Percentiles rank a stretch among this genome's conserved stretches.
phyloP scores from a whole-genome alignment of 2,329 filamentous ascomycete genomes.

The Beauveria bassiana region DNA sequence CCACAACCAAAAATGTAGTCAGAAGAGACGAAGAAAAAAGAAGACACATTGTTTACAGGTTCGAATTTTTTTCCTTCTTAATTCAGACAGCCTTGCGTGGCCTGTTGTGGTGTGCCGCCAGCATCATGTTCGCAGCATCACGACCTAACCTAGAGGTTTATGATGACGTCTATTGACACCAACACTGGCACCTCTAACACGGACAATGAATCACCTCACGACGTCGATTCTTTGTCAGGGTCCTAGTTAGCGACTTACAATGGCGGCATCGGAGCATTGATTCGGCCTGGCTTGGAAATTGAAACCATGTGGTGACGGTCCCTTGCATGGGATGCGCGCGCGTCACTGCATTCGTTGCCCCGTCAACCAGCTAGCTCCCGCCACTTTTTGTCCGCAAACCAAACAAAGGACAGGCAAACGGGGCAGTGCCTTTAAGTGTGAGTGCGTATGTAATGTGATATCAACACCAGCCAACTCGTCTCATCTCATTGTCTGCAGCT shows the following conservation, averaged over 20 bases:
- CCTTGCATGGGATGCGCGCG: not conserved
- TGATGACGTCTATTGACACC: not conserved
- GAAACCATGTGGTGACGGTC: not conserved
- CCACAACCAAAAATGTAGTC: too few relatives aligned
- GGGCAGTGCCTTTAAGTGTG: not conserved
- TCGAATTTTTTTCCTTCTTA: not conserved
- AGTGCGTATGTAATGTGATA: not conserved
- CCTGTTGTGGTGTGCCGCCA: not conserved
- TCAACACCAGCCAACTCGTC: not conserved
- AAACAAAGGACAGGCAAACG: constrained; percentile 7
- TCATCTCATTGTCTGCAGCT: not conserved
- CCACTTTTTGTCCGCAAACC: not conserved
- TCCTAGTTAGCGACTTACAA: not conserved
- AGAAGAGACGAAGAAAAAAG: too few relatives aligned
- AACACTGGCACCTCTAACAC: not conserved
- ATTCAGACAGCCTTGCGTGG: not conserved
- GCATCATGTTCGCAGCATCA: not conserved
- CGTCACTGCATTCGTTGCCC: not conserved
- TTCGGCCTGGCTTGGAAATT: not conserved
- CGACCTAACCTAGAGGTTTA: not conserved
- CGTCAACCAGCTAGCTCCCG: constrained; percentile 1
- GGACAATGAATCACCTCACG: not conserved
- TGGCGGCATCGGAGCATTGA: not conserved
- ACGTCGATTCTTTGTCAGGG: not conserved
- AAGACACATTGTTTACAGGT: too few relatives aligned